Base-by-base conservation (phyloP, 2,329 filamentous ascomycete genomes). In the Colletotrichum horii region DNA sequence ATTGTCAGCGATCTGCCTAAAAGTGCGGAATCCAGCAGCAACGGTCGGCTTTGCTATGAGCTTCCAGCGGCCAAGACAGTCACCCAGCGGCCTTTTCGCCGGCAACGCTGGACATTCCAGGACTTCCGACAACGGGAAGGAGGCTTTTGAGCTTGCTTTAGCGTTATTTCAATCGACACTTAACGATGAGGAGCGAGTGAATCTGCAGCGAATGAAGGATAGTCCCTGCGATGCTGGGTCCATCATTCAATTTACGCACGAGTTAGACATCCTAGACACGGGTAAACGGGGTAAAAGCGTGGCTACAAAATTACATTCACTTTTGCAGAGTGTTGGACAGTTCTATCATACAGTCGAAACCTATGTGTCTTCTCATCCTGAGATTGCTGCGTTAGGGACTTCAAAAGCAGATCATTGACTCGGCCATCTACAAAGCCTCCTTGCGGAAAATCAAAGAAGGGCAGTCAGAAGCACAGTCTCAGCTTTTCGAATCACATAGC, bases 381-480 rank as follows among this genome's bases (percentile, higher is more conserved):
- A 80, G 34, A 83, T 86, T 55, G 83, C 86, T 12, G 84, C 84
- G 4, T 78, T 87, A 4, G n/a, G n/a, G n/a, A n/a, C n/a, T n/a
- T n/a, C n/a, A n/a, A n/a, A n/a, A n/a, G n/a, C n/a, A n/a, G n/a
- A n/a, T n/a, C n/a, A n/a, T n/a, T n/a, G n/a, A n/a, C n/a, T n/a
- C n/a, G n/a, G n/a, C n/a, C n/a, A n/a, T n/a, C n/a, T n/a, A n/a
- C n/a, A n/a, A n/a, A n/a, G n/a, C n/a, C n/a, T n/a, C n/a, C n/a
- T n/a, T n/a, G n/a, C n/a, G n/a, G n/a, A n/a, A n/a, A n/a, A n/a
- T n/a, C n/a, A n/a, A n/a, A n/a, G n/a, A n/a, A n/a, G n/a, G n/a
- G n/a, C n/a, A n/a, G n/a, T n/a, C n/a, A n/a, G n/a, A n/a, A n/a
- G n/a, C n/a, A n/a, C n/a, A n/a, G n/a, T n/a, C n/a, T n/a, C n/a